Conservation (phyloP, 805 yeast species). For the Zygotorulaspora sp. region DNA sequence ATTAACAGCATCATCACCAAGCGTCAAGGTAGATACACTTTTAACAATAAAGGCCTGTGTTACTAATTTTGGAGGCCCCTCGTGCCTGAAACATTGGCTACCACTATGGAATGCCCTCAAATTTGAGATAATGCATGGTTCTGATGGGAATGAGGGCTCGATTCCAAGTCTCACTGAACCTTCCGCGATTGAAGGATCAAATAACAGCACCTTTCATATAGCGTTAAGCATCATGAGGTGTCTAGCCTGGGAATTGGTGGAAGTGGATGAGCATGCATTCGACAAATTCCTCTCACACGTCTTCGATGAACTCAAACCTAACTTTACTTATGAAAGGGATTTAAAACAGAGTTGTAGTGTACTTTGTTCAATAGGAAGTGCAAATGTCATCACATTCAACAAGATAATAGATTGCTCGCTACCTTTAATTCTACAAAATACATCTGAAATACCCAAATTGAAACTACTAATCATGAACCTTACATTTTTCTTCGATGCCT, state of each 20-base stretch:
- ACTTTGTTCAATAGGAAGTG: slow-evolving; percentile 51
- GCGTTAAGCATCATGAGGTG: slow-evolving; percentile 44
- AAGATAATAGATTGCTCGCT: slow-evolving; percentile 44
- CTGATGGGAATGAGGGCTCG: slow-evolving; percentile 40
- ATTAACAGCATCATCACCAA: slow-evolving; percentile 66
- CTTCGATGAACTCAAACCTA: slow-evolving; percentile 49
- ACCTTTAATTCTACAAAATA: slow-evolving; percentile 39
- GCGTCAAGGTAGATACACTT: slow-evolving; percentile 70
- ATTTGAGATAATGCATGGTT: slow-evolving; percentile 81
- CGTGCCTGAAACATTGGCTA: slow-evolving; percentile 58
- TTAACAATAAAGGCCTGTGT: slow-evolving; percentile 57
- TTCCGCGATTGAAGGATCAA: slow-evolving; percentile 31
- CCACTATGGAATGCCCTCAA: slow-evolving; percentile 84
- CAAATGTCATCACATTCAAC: slow-evolving; percentile 45
- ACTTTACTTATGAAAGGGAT: slow-evolving; percentile 48
- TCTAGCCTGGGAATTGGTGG: slow-evolving; percentile 39
- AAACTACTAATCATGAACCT: slow-evolving; percentile 56
- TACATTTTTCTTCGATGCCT: slow-evolving; percentile 53
- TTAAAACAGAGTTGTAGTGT: slow-evolving; percentile 61
- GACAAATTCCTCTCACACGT: slow-evolving; percentile 40
- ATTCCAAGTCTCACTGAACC: slow-evolving; percentile 8
- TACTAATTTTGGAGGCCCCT: slow-evolving; percentile 44
- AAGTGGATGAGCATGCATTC: slow-evolving; percentile 32
- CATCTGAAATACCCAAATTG: slow-evolving; percentile 50
- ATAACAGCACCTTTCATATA: slow-evolving; percentile 39